Conservation (phyloP, 1,139 yeast species). For the Debaryomyces coudertii region DNA sequence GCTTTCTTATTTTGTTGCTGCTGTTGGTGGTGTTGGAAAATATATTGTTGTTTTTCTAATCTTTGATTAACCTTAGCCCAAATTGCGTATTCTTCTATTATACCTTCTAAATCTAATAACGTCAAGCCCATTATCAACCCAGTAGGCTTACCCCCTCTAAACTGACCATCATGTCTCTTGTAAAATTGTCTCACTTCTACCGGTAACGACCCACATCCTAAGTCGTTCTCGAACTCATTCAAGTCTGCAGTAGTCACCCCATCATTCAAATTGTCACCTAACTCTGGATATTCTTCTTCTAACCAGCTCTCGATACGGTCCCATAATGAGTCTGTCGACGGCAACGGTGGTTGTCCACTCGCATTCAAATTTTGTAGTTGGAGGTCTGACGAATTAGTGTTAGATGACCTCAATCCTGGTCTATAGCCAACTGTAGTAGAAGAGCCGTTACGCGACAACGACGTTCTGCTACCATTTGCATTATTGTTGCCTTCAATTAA, state of each 20-base stretch:
- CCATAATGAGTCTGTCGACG: slow-evolving; percentile 74
- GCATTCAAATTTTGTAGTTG: slow-evolving; percentile 47
- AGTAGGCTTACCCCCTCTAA: slow-evolving; percentile 71
- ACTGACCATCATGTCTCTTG: slow-evolving; percentile 81
- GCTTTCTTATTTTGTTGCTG: slow-evolving; percentile 23
- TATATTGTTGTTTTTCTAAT: slow-evolving; percentile 46
- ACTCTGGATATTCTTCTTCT: slow-evolving; percentile 78
- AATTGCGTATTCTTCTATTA: slow-evolving; percentile 68
- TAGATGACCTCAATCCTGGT: slow-evolving; percentile 44
- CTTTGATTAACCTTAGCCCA: slow-evolving; percentile 72
- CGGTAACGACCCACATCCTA: slow-evolving; percentile 66
- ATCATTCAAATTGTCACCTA: slow-evolving; percentile 68
- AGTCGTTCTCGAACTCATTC: slow-evolving; percentile 74
- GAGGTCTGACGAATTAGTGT: slow-evolving; percentile 36
- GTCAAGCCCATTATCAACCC: slow-evolving; percentile 76
- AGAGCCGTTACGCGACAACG: slow-evolving; percentile 15
- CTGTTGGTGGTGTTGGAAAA: slow-evolving; percentile 33
- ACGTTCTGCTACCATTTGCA: slow-evolving; percentile 5
- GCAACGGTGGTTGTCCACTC: slow-evolving; percentile 69
- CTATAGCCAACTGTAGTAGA: slow-evolving; percentile 36
- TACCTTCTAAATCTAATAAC: slow-evolving; percentile 69
- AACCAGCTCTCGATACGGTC: slow-evolving; percentile 72
- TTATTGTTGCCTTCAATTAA: slow-evolving; percentile 23
- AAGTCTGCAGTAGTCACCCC: slow-evolving; percentile 78
- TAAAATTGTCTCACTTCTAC: slow-evolving; percentile 75